Percentiles rank a stretch among this genome's conserved stretches.
Evolutionary conservation across 208 protist species (phyloP).

Genomic region (Acanthamoeba quina): DNA sequence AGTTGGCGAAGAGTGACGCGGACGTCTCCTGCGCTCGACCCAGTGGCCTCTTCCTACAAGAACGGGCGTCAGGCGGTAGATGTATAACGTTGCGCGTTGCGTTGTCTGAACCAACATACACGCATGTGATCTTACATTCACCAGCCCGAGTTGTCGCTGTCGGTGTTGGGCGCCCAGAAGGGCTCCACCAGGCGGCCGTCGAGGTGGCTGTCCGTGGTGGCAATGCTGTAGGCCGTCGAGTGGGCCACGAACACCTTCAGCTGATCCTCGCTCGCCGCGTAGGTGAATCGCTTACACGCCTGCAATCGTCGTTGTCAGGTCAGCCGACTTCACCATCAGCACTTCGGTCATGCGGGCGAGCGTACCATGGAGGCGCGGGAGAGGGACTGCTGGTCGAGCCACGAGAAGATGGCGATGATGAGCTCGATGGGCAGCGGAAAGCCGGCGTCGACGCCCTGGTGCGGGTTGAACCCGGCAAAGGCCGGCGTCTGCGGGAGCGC

Average conservation of each 20-base stretch:
- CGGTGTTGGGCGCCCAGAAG: background rate
- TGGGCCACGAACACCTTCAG: background rate
- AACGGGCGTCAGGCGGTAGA: no score
- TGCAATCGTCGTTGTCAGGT: background rate
- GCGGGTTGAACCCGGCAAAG: constrained; percentile 18
- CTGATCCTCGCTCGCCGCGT: constrained; percentile 16
- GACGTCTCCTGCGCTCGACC: no score
- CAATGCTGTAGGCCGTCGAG: background rate
- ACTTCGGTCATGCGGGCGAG: background rate
- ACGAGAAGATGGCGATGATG: background rate
- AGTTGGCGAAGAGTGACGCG: no score
- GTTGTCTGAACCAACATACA: no score
- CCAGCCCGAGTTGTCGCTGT: no score
- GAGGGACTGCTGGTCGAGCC: constrained; percentile 10
- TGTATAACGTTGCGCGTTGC: no score
- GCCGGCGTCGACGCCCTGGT: background rate
- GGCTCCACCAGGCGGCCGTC: background rate
- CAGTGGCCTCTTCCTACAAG: no score
- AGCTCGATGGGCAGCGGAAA: constrained; percentile 11
- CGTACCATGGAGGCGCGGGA: background rate
- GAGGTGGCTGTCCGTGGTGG: background rate
- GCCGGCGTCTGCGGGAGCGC: background rate
- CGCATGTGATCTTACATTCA: no score
- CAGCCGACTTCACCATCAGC: background rate
- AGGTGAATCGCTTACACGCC: background rate